These are phyloP conservation scores for Eimeria necatrix DNA, from an alignment of 169 alveolate genomes.

Conservation along the genomic window DNA sequence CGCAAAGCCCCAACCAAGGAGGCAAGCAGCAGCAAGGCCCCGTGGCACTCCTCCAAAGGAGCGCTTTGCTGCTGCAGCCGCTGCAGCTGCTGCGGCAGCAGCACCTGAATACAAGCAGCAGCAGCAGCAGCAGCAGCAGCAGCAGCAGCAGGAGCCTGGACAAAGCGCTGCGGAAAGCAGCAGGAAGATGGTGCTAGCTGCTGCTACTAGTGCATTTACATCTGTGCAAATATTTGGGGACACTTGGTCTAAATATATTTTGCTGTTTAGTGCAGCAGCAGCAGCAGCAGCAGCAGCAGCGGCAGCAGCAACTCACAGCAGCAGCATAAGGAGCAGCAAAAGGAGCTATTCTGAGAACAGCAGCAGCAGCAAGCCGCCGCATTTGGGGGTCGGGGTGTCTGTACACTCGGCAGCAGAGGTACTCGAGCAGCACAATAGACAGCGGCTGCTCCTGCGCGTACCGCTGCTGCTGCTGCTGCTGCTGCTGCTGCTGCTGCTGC, in stretches of 20 bases:
- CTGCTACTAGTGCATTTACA: neutral
- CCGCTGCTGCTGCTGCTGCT: conserved; percentile 64
- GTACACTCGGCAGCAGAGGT: conserved; percentile 55
- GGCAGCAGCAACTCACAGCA: neutral
- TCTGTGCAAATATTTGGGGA: neutral
- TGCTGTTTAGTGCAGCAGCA: neutral
- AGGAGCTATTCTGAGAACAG: conserved; percentile 4
- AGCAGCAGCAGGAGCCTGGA: neutral
- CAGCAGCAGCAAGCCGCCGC: conserved; percentile 63
- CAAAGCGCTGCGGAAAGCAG: neutral
- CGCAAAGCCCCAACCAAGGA: neutral
- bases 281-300: conserved; percentile 6
- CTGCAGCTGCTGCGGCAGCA: conserved; percentile 54
- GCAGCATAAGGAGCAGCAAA: conserved; percentile 31
- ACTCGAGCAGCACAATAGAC: conserved; percentile 46
- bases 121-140: conserved; percentile 59
- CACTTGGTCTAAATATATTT: neutral
- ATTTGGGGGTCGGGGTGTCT: conserved; percentile 60
- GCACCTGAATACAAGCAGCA: conserved; percentile 26
- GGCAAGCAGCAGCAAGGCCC: neutral
- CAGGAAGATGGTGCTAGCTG: conserved; percentile 1
- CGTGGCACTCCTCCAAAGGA: conserved; percentile 23
- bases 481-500: conserved; percentile 40
- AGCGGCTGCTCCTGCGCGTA: conserved; percentile 20
- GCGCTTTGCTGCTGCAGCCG: conserved; percentile 22